Percentiles rank a stretch among this genome's conserved stretches.
These are phyloP conservation scores for Goffeauzyma gilvescens DNA, from an alignment of 768 basidiomycete genomes.

Conservation along the genomic window DNA sequence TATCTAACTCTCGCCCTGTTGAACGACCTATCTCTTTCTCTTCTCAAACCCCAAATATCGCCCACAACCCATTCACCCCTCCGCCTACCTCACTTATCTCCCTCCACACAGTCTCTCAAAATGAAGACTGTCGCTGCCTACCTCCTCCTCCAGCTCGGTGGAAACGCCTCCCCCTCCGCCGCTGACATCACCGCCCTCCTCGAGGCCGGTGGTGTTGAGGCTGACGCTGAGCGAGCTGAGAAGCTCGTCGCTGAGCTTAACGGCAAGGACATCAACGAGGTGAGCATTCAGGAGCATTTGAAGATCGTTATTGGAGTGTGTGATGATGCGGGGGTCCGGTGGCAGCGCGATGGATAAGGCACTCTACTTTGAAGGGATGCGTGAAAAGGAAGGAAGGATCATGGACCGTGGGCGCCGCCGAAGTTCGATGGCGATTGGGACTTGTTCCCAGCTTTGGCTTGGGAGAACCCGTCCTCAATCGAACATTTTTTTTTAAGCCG, in stretches of 20 bases:
- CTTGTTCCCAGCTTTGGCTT: neutral
- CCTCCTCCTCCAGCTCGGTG: conserved; percentile 87
- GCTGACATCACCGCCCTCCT: conserved; percentile 77
- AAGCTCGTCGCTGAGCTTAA: conserved; percentile 74
- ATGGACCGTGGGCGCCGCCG: too few species aligned
- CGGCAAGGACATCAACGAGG: conserved; percentile 71
- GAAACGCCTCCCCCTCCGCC: conserved; percentile 70
- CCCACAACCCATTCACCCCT: neutral
- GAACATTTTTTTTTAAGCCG: too few species aligned
- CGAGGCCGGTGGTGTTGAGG: conserved; percentile 64
- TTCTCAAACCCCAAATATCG: neutral
- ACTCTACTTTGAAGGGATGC: neutral
- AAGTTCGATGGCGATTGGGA: neutral
- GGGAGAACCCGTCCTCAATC: too few species aligned
- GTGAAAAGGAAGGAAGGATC: neutral
- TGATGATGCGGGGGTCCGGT: too few species aligned
- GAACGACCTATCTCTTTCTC: too few species aligned
- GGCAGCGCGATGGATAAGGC: too few species aligned
- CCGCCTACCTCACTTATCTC: too few species aligned
- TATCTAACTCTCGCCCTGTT: too few species aligned
- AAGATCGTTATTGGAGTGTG: too few species aligned
- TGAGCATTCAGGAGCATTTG: too few species aligned
- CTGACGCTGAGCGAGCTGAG: conserved; percentile 59
- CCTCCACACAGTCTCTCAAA: conserved; percentile 11
- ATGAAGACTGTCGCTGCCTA: conserved; percentile 61